Conservation (phyloP, 2,329 filamentous ascomycete genomes). For the Pyricularia grisea region DNA sequence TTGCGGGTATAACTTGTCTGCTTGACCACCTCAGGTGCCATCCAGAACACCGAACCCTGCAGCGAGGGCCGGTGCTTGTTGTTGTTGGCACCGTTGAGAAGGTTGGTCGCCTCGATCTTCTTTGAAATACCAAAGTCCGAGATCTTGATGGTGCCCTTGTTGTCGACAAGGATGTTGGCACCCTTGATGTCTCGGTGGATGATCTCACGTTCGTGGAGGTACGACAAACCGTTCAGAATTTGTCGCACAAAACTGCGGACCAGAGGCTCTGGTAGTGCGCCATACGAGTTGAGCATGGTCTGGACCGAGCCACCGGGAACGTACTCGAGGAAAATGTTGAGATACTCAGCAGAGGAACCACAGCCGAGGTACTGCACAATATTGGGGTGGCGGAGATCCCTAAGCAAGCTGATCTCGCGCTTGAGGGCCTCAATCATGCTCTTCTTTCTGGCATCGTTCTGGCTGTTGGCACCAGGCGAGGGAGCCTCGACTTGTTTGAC, state of each 20-base stretch:
- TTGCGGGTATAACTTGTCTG: constrained; percentile 97
- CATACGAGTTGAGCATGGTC: constrained; percentile 97
- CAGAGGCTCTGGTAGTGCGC: constrained; percentile 83
- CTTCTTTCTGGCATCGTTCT: constrained; percentile 86
- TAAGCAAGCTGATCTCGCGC: constrained; percentile 87
- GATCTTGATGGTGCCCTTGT: constrained; percentile 98
- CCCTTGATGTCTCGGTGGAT: constrained; percentile 99
- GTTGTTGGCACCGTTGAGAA: constrained; percentile 61
- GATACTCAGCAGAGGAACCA: constrained; percentile 78
- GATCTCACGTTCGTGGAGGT: constrained; percentile 89
- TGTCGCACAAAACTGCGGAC: constrained; percentile 96
- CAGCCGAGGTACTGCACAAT: constrained; percentile 98
- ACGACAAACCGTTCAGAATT: constrained; percentile 85
- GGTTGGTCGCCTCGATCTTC: constrained; percentile 85
- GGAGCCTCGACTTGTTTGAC: constrained; percentile 97
- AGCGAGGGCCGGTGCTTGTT: constrained; percentile 68
- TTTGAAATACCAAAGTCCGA: constrained; percentile 99
- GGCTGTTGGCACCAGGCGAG: constrained; percentile 64
- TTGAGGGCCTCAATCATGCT: constrained; percentile 97
- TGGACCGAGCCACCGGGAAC: constrained; percentile 95
- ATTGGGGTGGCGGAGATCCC: constrained; percentile 90
- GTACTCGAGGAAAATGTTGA: constrained; percentile 99
- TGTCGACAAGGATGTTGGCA: constrained; percentile 96
- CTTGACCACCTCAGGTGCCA: constrained; percentile 97
- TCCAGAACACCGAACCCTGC: constrained; percentile 98